A percentile compares a stretch with the other conserved stretches of the same genome.
These are phyloP conservation scores for Chaetomiaceae sp. DNA, from an alignment of 2,329 filamentous ascomycete genomes.

Conservation along the genomic window DNA sequence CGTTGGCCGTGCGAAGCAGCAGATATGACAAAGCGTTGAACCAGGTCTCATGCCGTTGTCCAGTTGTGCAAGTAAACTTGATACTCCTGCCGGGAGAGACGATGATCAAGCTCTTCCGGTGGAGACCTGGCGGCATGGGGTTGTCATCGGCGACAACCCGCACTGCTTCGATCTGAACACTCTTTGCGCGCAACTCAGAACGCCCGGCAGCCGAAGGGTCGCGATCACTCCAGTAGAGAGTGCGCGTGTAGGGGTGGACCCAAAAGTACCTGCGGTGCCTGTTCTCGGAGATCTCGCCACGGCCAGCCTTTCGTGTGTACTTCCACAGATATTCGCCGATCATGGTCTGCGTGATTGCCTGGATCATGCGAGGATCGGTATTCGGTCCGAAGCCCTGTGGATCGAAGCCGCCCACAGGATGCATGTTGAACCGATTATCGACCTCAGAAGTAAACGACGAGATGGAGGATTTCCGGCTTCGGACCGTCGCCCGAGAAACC, in stretches of 20 bases:
- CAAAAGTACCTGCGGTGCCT: slow-evolving; percentile 96
- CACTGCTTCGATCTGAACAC: slow-evolving; percentile 88
- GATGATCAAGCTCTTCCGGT: slow-evolving; percentile 88
- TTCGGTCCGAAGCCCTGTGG: slow-evolving; percentile 59
- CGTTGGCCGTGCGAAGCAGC: slow-evolving; percentile 68
- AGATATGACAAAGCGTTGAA: slow-evolving; percentile 96
- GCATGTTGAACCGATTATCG: slow-evolving; percentile 83
- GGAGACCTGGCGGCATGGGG: slow-evolving; percentile 87
- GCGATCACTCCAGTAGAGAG: slow-evolving; percentile 91
- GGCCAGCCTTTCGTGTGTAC: slow-evolving; percentile 92
- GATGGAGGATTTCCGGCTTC: slow-evolving; percentile 72
- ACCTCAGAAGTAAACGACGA: slow-evolving; percentile 95
- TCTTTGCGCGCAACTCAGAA: slow-evolving; percentile 74
- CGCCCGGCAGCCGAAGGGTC: slow-evolving; percentile 79
- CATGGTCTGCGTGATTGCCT: slow-evolving; percentile 99
- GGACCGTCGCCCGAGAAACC: slow-evolving; percentile 39
- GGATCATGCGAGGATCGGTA: slow-evolving; percentile 96
- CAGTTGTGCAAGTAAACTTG: slow-evolving; percentile 91
- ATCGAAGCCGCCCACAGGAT: slow-evolving; percentile 51
- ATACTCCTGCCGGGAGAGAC: slow-evolving; percentile 83
- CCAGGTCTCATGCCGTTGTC: slow-evolving; percentile 96
- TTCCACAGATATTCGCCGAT: slow-evolving; percentile 99
- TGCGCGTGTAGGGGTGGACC: slow-evolving; percentile 96
- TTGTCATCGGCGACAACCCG: slow-evolving; percentile 92
- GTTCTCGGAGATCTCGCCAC: slow-evolving; percentile 81